These are phyloP conservation scores for Yamadazyma taylorii DNA, from an alignment of 1,139 yeast species.

Conservation along the genomic window DNA sequence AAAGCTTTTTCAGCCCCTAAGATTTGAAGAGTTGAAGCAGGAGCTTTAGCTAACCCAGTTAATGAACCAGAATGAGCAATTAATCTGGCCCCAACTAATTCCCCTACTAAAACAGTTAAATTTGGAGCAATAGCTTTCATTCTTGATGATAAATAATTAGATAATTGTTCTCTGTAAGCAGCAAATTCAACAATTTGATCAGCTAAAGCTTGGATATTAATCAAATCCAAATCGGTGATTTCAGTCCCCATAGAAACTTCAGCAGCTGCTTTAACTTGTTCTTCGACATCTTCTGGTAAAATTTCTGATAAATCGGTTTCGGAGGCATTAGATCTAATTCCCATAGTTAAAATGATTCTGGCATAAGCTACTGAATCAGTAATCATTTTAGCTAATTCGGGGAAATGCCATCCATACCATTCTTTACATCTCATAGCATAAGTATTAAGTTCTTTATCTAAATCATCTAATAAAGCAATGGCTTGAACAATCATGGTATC, in stretches of 20 bases:
- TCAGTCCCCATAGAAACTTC: constrained; percentile 99
- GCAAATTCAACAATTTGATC: constrained; percentile 91
- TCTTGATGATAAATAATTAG: constrained; percentile 85
- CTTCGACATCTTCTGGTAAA: constrained; percentile 89
- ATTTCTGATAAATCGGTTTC: constrained; percentile 89
- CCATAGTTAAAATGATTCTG: constrained; percentile 90
- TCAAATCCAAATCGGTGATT: constrained; percentile 89
- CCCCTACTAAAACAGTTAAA: constrained; percentile 94
- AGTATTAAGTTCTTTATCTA: constrained; percentile 96
- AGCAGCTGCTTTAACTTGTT: constrained; percentile 80
- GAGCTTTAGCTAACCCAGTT: constrained; percentile 94
- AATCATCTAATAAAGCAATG: constrained; percentile 91
- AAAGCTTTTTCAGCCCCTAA: constrained; percentile 99
- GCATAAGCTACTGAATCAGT: constrained; percentile 95
- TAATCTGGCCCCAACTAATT: constrained; percentile 96
- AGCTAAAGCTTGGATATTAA: constrained; percentile 87
- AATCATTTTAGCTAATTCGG: constrained; percentile 94
- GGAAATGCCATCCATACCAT: constrained; percentile 99
- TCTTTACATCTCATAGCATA: constrained; percentile 99
- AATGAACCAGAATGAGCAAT: constrained; percentile 98
- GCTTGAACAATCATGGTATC: constrained; percentile 99
- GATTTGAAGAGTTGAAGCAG: constrained; percentile 98
- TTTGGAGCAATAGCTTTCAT: constrained; percentile 99
- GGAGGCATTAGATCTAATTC: constrained; percentile 86
- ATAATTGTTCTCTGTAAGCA: constrained; percentile 87